Evolutionary conservation across 306 rosid genomes (phyloP), one percentile per base, ranked within the genome.

Genomic region (Cicer chorassanicum): DNA sequence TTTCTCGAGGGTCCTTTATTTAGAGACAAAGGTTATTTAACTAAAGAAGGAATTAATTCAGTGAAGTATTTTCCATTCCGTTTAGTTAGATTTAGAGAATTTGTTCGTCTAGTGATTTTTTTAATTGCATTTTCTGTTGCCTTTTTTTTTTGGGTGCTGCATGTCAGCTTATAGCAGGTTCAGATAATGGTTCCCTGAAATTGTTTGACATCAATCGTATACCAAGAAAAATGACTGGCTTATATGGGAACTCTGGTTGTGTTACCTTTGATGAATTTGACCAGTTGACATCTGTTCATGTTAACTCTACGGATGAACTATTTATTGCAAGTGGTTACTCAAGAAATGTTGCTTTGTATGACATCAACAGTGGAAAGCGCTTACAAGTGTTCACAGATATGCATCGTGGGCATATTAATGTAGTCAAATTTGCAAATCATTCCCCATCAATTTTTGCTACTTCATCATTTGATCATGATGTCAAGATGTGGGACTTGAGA

Each of bases 281-380:
- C 76, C 95, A 85, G 83, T 79, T 91, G 86, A 91, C 97, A 5
- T 91, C 97, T 78, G 93, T 91, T 72, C 97, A 91, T 79, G 97
- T 85, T 34, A 91, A 91, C 81, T 84, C 91, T 39, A 67, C 87
- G 3, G 95, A 91, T 73, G 97, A 91, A 61, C 85, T 89, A 50
- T 88, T 91, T 83, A 95, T 91, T 73, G 95, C 92, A 42, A 91
- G 97, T 83, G 97, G 97, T 70, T 91, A 88, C 85, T 87, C 97
- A 36, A 86, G 86, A 82, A 84, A 91, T 81, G 97, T 91, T 76
- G 92, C 97, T 55, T 82, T 91, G 68, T 91, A 91, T 82, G 97
- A 91, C 76, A 86, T 91, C 51, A 65, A 82, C 80, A 80, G 77
- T 68, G 91, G 95, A 80, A 88, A 81, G 68, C 85, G 92, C 73